Evolutionary conservation across 139 green algal genomes (phyloP), one percentile per base, ranked within the genome.

Genomic region (Tetradesmus obliquus): DNA sequence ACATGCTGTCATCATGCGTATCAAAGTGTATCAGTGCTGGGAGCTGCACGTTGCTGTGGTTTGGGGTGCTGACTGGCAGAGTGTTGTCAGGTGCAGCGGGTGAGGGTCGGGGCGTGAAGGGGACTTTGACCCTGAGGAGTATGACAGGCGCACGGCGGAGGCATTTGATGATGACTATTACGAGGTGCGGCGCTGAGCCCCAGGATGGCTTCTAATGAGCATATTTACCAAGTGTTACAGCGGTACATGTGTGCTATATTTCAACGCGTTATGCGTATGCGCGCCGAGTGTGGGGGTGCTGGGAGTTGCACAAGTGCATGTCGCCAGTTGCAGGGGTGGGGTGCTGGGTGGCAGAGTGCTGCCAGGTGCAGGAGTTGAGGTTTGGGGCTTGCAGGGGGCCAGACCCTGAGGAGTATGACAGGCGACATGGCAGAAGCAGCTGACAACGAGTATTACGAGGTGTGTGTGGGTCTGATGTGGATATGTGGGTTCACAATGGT

Each of bases 81-180:
- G 32, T 45, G 32, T 45, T 45, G 32, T 45, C 32, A 45, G 32
- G 32, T 45, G 32, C 32, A 45, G 32, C 32, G 32, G 32, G 32
- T 45, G 32, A 45, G 32, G 32, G 32, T 45, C 32, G 32, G 32
- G 32, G 66, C 91, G 99, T 82, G 96, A 97, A 8, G 96, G 94
- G 2, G 98, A 99, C 55, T 99, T 99, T 92, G 98, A 99, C 91
- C 96, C 97, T 0, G 98, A 97, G 53, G 96, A 96, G 86, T 98
- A 98, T 94, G 98, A 99, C 95, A 91, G 84, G 45, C 94, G 96
- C 69, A 99, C 99, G 98, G 94, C 92, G 32, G 95, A 87, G 2
- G 96, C 96, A 0, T 99, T 99, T 94, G 95, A 94, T 10, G 97
- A 99, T 51, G 95, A 97, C 0, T 99, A 99, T 92, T 99, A 99